Evolutionary conservation across 2,329 filamentous ascomycete genomes (phyloP), one percentile per base, ranked within the genome.

Genomic region (Byssochlamys sp.): DNA sequence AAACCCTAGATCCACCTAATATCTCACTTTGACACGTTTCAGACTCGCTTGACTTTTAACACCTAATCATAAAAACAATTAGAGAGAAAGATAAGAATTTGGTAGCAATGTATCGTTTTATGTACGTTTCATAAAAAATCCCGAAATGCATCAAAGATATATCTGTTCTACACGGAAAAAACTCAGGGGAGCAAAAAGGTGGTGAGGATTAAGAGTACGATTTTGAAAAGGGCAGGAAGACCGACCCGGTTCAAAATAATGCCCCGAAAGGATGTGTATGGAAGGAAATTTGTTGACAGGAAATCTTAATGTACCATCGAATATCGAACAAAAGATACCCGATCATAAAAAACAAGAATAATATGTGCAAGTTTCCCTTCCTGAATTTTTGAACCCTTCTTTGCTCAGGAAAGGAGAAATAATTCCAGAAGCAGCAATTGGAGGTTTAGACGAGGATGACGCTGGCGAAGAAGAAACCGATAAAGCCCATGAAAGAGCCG

Each of bases 401-500:
- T 45, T 45, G 5, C 35, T 45, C 14, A 7, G 14, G 14, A 39
- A 29, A 39, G 39, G 3, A n/a, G 6, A 45, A 19, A 14, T 19
- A 45, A 45, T 45, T 5, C 2, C 29, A 31, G 14, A 6, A 45
- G n/a, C 39, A 19, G 39, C 14, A 14, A 45, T 45, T 19, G 39
- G 39, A 10, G 7, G n/a, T 19, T n/a, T 45, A 45, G 14, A 45
- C 39, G 39, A 45, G 39, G n/a, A 45, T 24, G 14, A 24, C 39
- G 14, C 39, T 24, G n/a, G 39, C 39, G 39, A n/a, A 7, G 39
- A 45, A 45, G 39, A 45, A 45, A 45, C 39, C 39, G 39, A 45
- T 45, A 3, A 45, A 4, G 39, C n/a, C 39, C 39, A 45, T 45
- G n/a, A 45, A 60, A 52, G 63, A 58, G 14, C 57, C 56, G n/a